Conservation (phyloP, 2,329 filamentous ascomycete genomes). For the Penicillium sp. region DNA sequence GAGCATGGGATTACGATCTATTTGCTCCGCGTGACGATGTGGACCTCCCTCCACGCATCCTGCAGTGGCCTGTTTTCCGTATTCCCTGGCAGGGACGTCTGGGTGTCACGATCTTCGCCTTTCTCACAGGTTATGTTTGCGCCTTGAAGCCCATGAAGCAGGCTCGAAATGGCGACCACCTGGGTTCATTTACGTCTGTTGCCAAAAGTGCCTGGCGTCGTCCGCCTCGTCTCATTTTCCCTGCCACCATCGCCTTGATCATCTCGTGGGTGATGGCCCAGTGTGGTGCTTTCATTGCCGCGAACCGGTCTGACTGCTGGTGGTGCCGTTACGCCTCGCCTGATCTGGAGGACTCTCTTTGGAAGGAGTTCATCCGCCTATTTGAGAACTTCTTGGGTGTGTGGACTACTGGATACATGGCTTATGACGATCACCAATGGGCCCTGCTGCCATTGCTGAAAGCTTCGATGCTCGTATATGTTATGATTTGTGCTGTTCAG, state of each 20-base stretch:
- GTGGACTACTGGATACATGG: slow-evolving; percentile 54
- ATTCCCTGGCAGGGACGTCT: slow-evolving; percentile 56
- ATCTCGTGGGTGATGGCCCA: slow-evolving; percentile 53
- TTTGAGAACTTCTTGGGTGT: slow-evolving; percentile 48
- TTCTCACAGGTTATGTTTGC: slow-evolving; percentile 58
- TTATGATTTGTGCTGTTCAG: slow-evolving; percentile 46
- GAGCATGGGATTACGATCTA: slow-evolving; percentile 53
- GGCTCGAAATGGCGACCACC: slow-evolving; percentile 47
- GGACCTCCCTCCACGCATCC: slow-evolving; percentile 45
- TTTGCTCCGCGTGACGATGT: slow-evolving; percentile 51
- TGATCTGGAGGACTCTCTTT: slow-evolving; percentile 43
- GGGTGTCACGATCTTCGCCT: slow-evolving; percentile 58
- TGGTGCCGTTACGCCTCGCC: slow-evolving; percentile 55
- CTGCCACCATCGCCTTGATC: slow-evolving; percentile 53
- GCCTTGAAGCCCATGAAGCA: slow-evolving; percentile 57
- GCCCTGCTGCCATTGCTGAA: slow-evolving; percentile 52
- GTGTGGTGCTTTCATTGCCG: slow-evolving; percentile 50
- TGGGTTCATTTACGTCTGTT: slow-evolving; percentile 50
- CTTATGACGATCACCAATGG: slow-evolving; percentile 59
- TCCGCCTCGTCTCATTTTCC: slow-evolving; percentile 53
- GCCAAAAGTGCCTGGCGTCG: slow-evolving; percentile 57
- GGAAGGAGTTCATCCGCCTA: slow-evolving; percentile 47
- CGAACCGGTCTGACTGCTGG: slow-evolving; percentile 50
- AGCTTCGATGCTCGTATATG: slow-evolving; percentile 54
- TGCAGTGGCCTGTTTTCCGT: slow-evolving; percentile 54